phyloP scores from a whole-genome alignment of 2,329 filamentous ascomycete genomes.

The Sarocladiaceae sp. region DNA sequence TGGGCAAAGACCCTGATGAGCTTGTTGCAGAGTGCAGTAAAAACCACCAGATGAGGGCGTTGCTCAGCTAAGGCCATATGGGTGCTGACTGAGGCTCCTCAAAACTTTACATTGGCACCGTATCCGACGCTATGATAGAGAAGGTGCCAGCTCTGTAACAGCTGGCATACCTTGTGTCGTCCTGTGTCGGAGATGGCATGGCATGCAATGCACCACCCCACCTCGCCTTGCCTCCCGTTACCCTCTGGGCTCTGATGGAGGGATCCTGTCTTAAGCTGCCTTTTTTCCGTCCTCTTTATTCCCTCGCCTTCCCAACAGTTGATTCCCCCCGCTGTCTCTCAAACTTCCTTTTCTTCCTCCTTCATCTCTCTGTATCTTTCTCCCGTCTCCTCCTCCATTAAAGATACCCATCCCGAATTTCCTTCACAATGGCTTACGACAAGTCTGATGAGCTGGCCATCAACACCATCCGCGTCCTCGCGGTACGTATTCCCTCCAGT shows the following conservation, averaged over 20 bases:
- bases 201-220: slow-evolving; percentile 4
- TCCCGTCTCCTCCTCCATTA: slow-evolving; percentile 14
- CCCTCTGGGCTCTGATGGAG: too few species aligned
- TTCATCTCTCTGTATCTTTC: slow-evolving; percentile 21
- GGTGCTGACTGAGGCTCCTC: slow-evolving; percentile 1
- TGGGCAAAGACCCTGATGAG: neutral
- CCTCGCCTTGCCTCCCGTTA: slow-evolving; percentile 8
- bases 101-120: neutral
- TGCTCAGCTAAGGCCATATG: neutral
- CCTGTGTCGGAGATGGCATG: slow-evolving; percentile 1
- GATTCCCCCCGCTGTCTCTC: neutral
- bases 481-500: slow-evolving; percentile 60
- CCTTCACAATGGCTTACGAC: slow-evolving; percentile 75
- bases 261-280: neutral
- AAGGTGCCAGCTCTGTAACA: neutral
- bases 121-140: too few species aligned
- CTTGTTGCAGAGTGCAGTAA: neutral
- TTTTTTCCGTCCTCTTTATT: slow-evolving; percentile 7
- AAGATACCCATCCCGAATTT: slow-evolving; percentile 22
- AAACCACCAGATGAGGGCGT: neutral
- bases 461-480: slow-evolving; percentile 96
- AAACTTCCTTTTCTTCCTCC: neutral
- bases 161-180: neutral
- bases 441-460: slow-evolving; percentile 87
- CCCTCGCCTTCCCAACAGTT: slow-evolving; percentile 7